Evolutionary conservation across 2,329 filamentous ascomycete species (phyloP).

Genomic region (Aspergillus neotritici): DNA sequence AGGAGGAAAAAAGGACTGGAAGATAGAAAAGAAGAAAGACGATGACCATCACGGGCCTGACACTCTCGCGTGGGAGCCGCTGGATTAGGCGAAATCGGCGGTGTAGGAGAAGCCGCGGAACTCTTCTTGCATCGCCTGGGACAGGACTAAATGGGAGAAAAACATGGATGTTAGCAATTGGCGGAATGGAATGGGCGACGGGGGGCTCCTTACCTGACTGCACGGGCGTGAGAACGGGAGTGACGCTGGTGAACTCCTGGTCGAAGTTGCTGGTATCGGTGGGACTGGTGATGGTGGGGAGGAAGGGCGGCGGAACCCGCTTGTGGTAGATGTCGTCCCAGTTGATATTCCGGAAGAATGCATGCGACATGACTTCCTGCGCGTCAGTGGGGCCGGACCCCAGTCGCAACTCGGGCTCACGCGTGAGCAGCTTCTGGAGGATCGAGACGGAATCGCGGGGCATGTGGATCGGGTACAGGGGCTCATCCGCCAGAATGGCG

Average conservation of each 20-base stretch:
- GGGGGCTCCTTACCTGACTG: conserved; percentile 70
- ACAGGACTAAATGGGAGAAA: conserved; percentile 61
- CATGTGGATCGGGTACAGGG: conserved; percentile 98
- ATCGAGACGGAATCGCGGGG: conserved; percentile 96
- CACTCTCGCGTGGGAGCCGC: neutral
- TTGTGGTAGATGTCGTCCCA: conserved; percentile 99
- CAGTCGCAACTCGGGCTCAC: conserved; percentile 86
- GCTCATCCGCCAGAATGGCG: conserved; percentile 93
- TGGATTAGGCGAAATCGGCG: conserved; percentile 69
- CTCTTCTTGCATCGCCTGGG: conserved; percentile 98
- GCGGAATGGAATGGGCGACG: neutral
- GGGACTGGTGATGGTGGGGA: conserved; percentile 80
- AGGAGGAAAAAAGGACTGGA: no score
- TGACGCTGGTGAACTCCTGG: conserved; percentile 96
- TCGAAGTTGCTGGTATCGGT: conserved; percentile 99
- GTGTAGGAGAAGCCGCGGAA: conserved; percentile 99
- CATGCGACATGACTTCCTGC: conserved; percentile 97
- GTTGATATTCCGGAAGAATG: conserved; percentile 95
- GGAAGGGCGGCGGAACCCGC: conserved; percentile 79
- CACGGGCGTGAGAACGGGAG: conserved; percentile 91
- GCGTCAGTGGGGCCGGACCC: conserved; percentile 95
- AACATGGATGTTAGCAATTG: conserved; percentile 14
- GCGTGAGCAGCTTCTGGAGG: conserved; percentile 90
- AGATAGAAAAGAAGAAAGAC: no score
- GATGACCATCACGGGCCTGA: no score